These are phyloP conservation scores for Trichoderma koningii DNA, from an alignment of 2,329 filamentous ascomycete genomes.

Conservation along the genomic window DNA sequence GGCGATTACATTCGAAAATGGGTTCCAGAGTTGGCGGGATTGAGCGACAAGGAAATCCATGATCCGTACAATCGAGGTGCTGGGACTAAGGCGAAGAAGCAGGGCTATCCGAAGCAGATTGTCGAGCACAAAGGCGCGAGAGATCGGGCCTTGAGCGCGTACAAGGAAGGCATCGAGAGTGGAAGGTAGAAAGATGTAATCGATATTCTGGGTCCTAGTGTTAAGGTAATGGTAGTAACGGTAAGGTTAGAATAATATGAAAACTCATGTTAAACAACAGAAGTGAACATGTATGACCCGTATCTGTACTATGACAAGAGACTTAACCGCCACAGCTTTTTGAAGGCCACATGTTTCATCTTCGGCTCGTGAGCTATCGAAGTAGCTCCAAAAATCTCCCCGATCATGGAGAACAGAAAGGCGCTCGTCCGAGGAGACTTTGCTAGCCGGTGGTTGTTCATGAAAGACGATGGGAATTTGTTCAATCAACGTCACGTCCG, in stretches of 20 bases:
- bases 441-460: slow-evolving; percentile 49
- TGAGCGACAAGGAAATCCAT: slow-evolving; percentile 72
- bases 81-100: slow-evolving; percentile 59
- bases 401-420: slow-evolving; percentile 44
- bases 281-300: slow-evolving; percentile 56
- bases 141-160: slow-evolving; percentile 67
- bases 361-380: slow-evolving; percentile 61
- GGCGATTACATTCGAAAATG: slow-evolving; percentile 82
- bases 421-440: slow-evolving; percentile 55
- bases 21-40: slow-evolving; percentile 70
- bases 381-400: slow-evolving; percentile 58
- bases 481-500: slow-evolving; percentile 36
- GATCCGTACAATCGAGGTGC: slow-evolving; percentile 74
- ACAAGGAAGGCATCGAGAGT: slow-evolving; percentile 57
- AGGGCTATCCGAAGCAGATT: slow-evolving; percentile 72
- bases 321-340: slow-evolving; percentile 62
- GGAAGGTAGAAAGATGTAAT: slow-evolving; percentile 33
- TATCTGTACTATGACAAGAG: slow-evolving; percentile 65
- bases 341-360: slow-evolving; percentile 59
- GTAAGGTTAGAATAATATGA: slow-evolving; percentile 13
- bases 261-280: slow-evolving; percentile 14
- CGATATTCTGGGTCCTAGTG: background rate
- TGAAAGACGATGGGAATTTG: slow-evolving; percentile 28
- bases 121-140: slow-evolving; percentile 73
- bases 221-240: background rate